Evolutionary conservation across 1,284 basidiomycete genomes (phyloP).

Genomic region (Cystobasidium slooffiae): DNA sequence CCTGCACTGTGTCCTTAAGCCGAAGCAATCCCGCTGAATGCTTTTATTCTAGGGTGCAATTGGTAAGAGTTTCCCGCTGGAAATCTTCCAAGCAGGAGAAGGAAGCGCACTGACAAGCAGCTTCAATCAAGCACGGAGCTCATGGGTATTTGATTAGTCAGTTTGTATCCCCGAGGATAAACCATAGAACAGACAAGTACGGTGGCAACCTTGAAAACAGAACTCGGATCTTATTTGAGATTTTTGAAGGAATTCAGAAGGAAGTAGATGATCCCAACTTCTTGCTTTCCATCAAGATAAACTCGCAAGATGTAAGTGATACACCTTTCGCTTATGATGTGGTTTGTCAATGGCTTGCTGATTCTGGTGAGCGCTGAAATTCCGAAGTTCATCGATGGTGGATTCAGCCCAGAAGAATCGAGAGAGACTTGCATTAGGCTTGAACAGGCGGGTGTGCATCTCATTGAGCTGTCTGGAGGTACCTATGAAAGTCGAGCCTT

Average conservation of each 20-base stretch:
- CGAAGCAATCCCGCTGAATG: neutral
- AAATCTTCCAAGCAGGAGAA: too few species aligned
- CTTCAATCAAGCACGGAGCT: conserved; percentile 49
- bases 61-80: too few species aligned
- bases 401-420: conserved; percentile 60
- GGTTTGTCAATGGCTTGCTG: neutral
- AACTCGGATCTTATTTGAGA: conserved; percentile 56
- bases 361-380: neutral
- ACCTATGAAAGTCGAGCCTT: conserved; percentile 58
- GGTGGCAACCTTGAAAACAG: conserved; percentile 59
- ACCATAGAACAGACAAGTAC: conserved; percentile 59
- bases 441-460: conserved; percentile 61
- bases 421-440: conserved; percentile 59
- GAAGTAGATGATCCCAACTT: conserved; percentile 57
- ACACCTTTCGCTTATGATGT: neutral
- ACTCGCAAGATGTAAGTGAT: conserved; percentile 58
- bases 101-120: conserved; percentile 47
- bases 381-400: conserved; percentile 50
- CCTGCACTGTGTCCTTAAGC: conserved; percentile 51
- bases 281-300: conserved; percentile 62
- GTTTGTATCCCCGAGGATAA: conserved; percentile 71
- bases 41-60: neutral
- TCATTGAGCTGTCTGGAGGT: conserved; percentile 63
- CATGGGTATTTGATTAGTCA: conserved; percentile 52
- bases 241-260: conserved; percentile 56